A percentile compares a stretch with the other conserved stretches of the same genome.
Conservation (phyloP, 2,329 filamentous ascomycete genomes). For the Botrytis sinoallii region DNA sequence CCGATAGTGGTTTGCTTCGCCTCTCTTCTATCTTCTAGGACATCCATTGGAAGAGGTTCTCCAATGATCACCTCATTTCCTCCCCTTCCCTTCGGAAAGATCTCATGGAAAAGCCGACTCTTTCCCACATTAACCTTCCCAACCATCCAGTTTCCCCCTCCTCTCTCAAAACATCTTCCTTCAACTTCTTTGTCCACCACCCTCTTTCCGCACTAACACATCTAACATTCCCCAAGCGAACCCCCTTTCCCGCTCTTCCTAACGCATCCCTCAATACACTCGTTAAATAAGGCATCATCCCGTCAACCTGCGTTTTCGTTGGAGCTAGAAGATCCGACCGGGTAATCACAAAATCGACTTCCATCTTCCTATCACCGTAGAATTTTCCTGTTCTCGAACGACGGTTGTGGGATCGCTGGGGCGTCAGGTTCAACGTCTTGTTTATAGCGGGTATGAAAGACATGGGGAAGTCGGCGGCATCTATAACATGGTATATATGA, state of each 20-base stretch:
- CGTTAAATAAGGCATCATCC: slow-evolving; percentile 79
- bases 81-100: slow-evolving; percentile 73
- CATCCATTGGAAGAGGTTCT: neutral
- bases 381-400: slow-evolving; percentile 67
- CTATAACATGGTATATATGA: slow-evolving; percentile 91
- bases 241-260: slow-evolving; percentile 60
- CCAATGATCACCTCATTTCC: slow-evolving; percentile 21
- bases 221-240: slow-evolving; percentile 83
- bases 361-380: slow-evolving; percentile 64
- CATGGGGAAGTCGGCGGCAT: slow-evolving; percentile 96
- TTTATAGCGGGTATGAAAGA: slow-evolving; percentile 79
- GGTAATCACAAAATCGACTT: slow-evolving; percentile 89
- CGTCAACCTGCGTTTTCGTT: slow-evolving; percentile 77
- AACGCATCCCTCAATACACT: slow-evolving; percentile 75
- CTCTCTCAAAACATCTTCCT: slow-evolving; percentile 77
- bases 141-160: slow-evolving; percentile 90
- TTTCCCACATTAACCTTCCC: slow-evolving; percentile 99
- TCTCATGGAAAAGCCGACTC: slow-evolving; percentile 81
- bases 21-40: neutral
- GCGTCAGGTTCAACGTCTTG: slow-evolving; percentile 65
- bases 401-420: slow-evolving; percentile 75
- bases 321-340: slow-evolving; percentile 82
- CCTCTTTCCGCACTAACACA: slow-evolving; percentile 81
- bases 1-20: neutral
- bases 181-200: slow-evolving; percentile 90